Percentiles rank a stretch among this genome's conserved stretches.
Evolutionary conservation across 495 filamentous ascomycete genomes (phyloP).

Genomic region (Podospora comata): DNA sequence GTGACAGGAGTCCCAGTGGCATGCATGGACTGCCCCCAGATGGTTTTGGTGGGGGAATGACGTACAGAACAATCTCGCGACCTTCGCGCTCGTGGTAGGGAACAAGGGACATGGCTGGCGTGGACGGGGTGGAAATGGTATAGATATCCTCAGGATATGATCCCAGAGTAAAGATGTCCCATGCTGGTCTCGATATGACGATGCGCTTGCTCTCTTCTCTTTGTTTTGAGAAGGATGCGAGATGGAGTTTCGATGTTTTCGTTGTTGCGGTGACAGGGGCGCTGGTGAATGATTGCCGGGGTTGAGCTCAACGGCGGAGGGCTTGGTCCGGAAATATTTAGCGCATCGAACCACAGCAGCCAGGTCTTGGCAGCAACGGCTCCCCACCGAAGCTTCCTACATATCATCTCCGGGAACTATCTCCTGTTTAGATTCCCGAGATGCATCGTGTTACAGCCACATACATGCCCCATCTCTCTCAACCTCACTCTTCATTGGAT

Average conservation of each 20-base stretch:
- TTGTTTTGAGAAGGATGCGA: not conserved
- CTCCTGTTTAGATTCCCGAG: not conserved
- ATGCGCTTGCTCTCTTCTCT: not conserved
- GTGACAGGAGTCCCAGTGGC: not conserved
- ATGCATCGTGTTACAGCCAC: not conserved
- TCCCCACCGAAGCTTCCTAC: not conserved
- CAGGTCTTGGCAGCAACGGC: not conserved
- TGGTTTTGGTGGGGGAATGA: not conserved
- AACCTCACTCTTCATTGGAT: not conserved
- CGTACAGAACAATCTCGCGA: constrained; percentile 61
- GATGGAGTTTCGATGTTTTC: not conserved
- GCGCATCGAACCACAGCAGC: constrained; percentile 7
- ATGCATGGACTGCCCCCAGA: not conserved
- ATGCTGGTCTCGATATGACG: constrained; percentile 16
- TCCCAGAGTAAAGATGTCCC: constrained; percentile 11
- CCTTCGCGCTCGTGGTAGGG: constrained; percentile 61
- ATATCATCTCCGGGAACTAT: not conserved
- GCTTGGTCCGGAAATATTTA: constrained; percentile 4
- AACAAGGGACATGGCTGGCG: constrained; percentile 56
- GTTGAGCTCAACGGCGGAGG: not conserved
- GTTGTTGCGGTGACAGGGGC: not conserved
- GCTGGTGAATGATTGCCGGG: not conserved
- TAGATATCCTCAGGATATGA: constrained; percentile 4
- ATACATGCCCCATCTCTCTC: not conserved
- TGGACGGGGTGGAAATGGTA: not conserved